Conservation (phyloP, 768 basidiomycete species). For the Agrocybe chaxingu region DNA sequence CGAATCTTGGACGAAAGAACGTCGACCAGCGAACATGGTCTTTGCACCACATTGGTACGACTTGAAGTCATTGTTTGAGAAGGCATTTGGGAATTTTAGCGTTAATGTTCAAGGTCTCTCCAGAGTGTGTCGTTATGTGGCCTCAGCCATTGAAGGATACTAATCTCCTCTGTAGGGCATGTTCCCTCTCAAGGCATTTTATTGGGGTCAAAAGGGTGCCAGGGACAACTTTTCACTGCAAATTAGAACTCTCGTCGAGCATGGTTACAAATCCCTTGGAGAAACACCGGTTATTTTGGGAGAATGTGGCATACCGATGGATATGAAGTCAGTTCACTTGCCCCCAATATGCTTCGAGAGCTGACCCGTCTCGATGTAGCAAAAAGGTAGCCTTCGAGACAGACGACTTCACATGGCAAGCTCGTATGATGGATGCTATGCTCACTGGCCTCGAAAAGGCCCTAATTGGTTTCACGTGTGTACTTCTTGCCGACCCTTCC, state of each 20-base stretch:
- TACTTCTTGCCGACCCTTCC: constrained; percentile 12
- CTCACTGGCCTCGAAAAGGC: constrained; percentile 76
- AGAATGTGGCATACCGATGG: constrained; percentile 95
- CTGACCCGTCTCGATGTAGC: constrained; percentile 33
- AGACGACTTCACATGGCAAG: constrained; percentile 79
- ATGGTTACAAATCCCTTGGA: constrained; percentile 66
- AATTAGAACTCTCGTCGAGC: constrained; percentile 72
- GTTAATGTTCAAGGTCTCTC: constrained; percentile 94
- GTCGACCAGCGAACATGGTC: constrained; percentile 22
- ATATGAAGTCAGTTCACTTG: constrained; percentile 77
- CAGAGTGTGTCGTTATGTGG: constrained; percentile 45
- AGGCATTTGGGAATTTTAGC: constrained; percentile 79
- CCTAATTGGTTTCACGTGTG: constrained; percentile 84
- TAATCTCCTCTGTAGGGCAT: constrained; percentile 57
- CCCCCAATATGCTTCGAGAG: background rate
- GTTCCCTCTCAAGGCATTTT: constrained; percentile 76
- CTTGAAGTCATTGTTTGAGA: constrained; percentile 81
- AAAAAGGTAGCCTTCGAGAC: constrained; percentile 66
- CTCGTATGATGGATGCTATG: constrained; percentile 93
- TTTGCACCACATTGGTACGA: constrained; percentile 68
- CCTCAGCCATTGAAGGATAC: background rate
- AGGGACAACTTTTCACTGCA: constrained; percentile 83
- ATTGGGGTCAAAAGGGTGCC: constrained; percentile 83
- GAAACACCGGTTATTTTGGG: constrained; percentile 86
- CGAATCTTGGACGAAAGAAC: constrained; percentile 66